A percentile compares a stretch with the other conserved stretches of the same genome.
These are phyloP conservation scores for Aspergillus hancockii DNA, from an alignment of 495 filamentous ascomycete species.

Conservation along the genomic window DNA sequence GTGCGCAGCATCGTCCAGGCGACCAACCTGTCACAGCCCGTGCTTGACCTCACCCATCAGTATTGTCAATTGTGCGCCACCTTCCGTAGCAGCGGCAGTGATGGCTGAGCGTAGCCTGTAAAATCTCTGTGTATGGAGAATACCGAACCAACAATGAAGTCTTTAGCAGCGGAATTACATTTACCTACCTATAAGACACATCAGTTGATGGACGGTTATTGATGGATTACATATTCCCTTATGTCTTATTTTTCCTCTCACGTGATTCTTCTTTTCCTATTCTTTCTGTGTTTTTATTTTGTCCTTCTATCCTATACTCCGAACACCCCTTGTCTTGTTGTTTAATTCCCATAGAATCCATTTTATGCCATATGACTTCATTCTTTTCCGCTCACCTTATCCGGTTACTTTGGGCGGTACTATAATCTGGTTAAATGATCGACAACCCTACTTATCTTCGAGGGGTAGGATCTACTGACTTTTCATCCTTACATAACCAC, in stretches of 20 bases:
- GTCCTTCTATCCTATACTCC: background rate
- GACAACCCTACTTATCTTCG: too few species aligned
- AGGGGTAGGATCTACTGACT: too few species aligned
- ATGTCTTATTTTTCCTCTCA: background rate
- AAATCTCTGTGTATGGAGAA: background rate
- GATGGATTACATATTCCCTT: background rate
- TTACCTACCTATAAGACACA: background rate
- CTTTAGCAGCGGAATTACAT: background rate
- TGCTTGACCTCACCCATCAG: slow-evolving; percentile 92
- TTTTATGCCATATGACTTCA: background rate
- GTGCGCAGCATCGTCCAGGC: slow-evolving; percentile 96
- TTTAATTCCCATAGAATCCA: background rate
- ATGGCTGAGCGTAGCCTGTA: slow-evolving; percentile 57
- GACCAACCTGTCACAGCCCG: slow-evolving; percentile 86
- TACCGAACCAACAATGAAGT: background rate
- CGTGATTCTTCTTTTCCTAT: background rate
- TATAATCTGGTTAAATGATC: too few species aligned
- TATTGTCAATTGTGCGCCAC: slow-evolving; percentile 93
- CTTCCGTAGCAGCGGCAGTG: slow-evolving; percentile 91
- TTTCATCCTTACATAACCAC: too few species aligned
- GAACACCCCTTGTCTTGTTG: background rate
- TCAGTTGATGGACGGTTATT: background rate
- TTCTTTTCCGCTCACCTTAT: background rate
- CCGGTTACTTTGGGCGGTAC: too few species aligned
- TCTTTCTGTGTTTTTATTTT: background rate